phyloP scores from a whole-genome alignment of 331 rosid genomes.

The Malus hybrid region DNA sequence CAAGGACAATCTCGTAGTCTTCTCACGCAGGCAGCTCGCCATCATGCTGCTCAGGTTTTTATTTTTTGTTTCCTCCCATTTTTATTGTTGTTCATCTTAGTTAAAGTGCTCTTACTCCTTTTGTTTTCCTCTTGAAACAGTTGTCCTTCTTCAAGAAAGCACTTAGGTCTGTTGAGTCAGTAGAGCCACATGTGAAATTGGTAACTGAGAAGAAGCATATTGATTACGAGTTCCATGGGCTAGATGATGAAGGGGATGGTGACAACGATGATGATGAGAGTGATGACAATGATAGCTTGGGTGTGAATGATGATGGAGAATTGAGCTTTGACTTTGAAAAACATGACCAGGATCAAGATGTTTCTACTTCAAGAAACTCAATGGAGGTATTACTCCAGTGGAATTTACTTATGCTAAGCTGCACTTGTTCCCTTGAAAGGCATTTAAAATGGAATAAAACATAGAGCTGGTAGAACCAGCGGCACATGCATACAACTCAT shows the following conservation, averaged over 20 bases:
- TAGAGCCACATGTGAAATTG: conserved; percentile 75
- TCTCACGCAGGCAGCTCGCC: conserved; percentile 99
- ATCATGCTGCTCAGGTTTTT: conserved; percentile 94
- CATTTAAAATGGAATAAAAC: not conserved
- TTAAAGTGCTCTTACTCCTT: conserved; percentile 2
- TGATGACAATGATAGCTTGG: conserved; percentile 39
- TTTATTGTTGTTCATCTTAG: conserved; percentile 5
- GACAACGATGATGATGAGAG: conserved; percentile 35
- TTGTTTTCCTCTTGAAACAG: conserved; percentile 39
- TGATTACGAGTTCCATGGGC: conserved; percentile 83
- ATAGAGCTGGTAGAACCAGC: not conserved
- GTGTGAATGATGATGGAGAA: conserved; percentile 66
- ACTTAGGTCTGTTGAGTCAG: conserved; percentile 69
- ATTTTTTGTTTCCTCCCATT: no score
- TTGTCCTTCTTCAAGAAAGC: conserved; percentile 84
- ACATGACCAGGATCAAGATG: conserved; percentile 51
- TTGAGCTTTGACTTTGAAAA: conserved; percentile 76
- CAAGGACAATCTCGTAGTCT: conserved; percentile 96
- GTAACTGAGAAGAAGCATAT: conserved; percentile 84
- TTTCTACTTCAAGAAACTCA: conserved; percentile 42
- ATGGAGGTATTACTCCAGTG: conserved; percentile 52
- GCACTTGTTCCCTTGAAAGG: not conserved
- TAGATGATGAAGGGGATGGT: conserved; percentile 59
- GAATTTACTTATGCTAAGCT: not conserved
- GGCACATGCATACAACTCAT: not conserved